Base-by-base conservation (phyloP, 1,139 yeast genomes). In the Pichia cactophila region DNA sequence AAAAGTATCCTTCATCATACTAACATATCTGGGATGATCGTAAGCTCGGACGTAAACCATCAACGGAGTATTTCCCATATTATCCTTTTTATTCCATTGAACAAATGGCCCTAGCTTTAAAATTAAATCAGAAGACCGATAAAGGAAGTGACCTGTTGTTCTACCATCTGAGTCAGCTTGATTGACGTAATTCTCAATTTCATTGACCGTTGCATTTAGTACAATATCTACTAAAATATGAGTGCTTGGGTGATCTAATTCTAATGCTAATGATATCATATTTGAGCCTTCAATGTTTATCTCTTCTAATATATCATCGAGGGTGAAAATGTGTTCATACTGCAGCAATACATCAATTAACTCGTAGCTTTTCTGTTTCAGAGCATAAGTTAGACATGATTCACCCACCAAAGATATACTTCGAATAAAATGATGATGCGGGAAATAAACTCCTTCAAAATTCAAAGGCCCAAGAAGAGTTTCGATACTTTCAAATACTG, bases 1-100 rank as follows among this genome's bases (percentile, higher is more conserved):
- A 50, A 85, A 74, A 0, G 81, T 79, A 3, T 61, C 63, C 14
- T 61, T 54, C 4, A 87, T 65, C 58, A 89, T 64, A 2, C 62
- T 63, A 1, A 70, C 64, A 61, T 90, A 90, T 29, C 79, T 66
- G 0, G 77, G 68, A 57, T 86, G 92, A 61, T 90, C 97, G 65
- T 90, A 90, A 55, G 92, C 81, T 45, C 96, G 70, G 57, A 88
- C 80, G 5, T 87, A 65, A 7, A 87, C 77, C 64, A 86, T 81
- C 14, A 90, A 67, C 0, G 97, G 96, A 0, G 97, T 87, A 56
- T 86, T 88, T 0, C 83, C 81, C 54, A 77, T 80, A 20, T 59
- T 55, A 60, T 92, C 97, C 47, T 75, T 75, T n/a, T 68, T 61
- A 33, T 71, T 75, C 97, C 97, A 92, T 58, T 84, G 72, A 6